A percentile compares a stretch with the other conserved stretches of the same genome.
Evolutionary conservation across 2,329 filamentous ascomycete genomes (phyloP).

Genomic region (Epichloe aotearoae): DNA sequence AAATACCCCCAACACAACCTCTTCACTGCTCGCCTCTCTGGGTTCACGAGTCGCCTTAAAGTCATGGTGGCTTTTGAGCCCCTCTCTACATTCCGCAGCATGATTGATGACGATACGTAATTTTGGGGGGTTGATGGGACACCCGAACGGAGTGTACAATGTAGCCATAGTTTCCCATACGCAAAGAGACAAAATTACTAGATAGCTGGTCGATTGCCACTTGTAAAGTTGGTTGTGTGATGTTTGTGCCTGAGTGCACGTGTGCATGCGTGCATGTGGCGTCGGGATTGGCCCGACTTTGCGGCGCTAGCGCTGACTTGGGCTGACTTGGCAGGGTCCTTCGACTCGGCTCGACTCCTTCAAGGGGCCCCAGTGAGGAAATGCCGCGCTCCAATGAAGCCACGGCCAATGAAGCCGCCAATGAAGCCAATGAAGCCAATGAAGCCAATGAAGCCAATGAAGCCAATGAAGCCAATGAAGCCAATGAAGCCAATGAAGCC

Average conservation of each 20-base stretch:
- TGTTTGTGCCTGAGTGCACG: background rate
- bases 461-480: slow-evolving; percentile 6
- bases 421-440: slow-evolving; percentile 6
- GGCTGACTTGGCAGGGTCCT: no score
- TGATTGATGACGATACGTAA: slow-evolving; percentile 11
- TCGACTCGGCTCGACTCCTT: background rate
- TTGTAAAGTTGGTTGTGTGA: background rate
- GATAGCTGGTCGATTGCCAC: background rate
- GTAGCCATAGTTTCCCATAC: slow-evolving; percentile 11
- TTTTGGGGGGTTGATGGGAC: slow-evolving; percentile 7
- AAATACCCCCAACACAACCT: slow-evolving; percentile 9
- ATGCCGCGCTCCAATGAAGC: background rate
- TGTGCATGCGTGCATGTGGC: no score
- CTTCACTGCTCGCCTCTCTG: slow-evolving; percentile 7
- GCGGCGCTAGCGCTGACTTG: background rate
- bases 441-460: slow-evolving; percentile 6
- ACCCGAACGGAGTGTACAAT: slow-evolving; percentile 12
- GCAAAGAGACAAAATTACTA: slow-evolving; percentile 11
- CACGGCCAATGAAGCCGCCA: slow-evolving; percentile 6
- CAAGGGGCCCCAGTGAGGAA: background rate
- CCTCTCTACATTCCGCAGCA: slow-evolving; percentile 10
- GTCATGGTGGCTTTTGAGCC: slow-evolving; percentile 4
- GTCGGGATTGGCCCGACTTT: no score
- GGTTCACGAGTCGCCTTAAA: slow-evolving; percentile 1
- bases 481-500: slow-evolving; percentile 5